Base-by-base conservation (phyloP, 2,329 filamentous ascomycete genomes). In the Akanthomyces muscarius region DNA sequence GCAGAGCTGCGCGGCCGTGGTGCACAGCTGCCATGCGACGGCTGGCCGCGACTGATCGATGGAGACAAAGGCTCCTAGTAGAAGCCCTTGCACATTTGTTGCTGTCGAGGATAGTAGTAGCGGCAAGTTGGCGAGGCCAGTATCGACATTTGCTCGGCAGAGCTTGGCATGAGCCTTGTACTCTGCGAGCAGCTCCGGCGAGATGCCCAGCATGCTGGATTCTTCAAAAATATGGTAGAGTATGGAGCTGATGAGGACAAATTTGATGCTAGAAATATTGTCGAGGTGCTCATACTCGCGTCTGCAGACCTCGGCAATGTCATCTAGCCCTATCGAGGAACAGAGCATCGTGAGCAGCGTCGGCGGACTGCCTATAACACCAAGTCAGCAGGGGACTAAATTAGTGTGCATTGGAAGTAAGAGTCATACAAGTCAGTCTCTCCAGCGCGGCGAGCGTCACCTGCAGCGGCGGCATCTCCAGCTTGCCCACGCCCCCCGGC, bases 31-130 rank as follows among this genome's bases (percentile, higher is more conserved):
- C 82, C 86, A 87, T 13, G 84, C 84, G 2, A 89, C 78, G 0
- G 84, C 85, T 0, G 86, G 84, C 44, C 85, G 83, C 3, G 84
- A 86, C 14, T 82, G 78, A 64, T 89, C 86, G 56, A 88, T 81
- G 11, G 86, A 81, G 67, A 87, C 85, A 21, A 85, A 74, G 4
- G 83, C 79, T 0, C 82, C 85, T 10, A 88, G 72, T 18, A 83
- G 68, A 4, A 89, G 75, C 14, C 86, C 83, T 65, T 86, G 80
- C 23, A 88, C 79, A 50, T 82, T 87, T 66, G 83, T 73, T 41
- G 78, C 71, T 30, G 76, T 83, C 21, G 83, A 78, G 1, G 85
- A 81, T 68, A 87, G 74, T 65, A 88, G 78, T 21, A 89, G 73
- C 13, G 82, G 81, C 64, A 87, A 74, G 66, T 81, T 80, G 36